A percentile compares a stretch with the other conserved stretches of the same genome.
phyloP scores from a whole-genome alignment of 1,284 basidiomycete genomes.

The Ganoderma boninense region DNA sequence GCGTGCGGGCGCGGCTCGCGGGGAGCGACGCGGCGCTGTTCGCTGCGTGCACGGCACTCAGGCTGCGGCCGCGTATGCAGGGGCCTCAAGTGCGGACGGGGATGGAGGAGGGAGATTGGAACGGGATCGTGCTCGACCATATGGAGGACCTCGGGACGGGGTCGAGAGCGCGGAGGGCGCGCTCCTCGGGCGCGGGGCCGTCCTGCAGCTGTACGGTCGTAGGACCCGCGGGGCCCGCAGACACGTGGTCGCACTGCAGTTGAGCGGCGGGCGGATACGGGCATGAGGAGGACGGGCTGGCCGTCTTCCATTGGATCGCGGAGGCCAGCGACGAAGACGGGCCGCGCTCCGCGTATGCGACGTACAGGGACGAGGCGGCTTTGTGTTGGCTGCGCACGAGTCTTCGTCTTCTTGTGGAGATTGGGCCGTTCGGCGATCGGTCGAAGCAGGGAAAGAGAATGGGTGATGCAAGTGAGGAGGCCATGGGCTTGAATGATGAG shows the following conservation, averaged over 20 bases:
- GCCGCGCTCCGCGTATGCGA: not conserved
- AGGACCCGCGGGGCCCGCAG: no score
- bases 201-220: no score
- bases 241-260: no score
- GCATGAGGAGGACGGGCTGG: no score
- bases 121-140: not conserved
- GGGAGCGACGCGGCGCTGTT: conserved; percentile 28
- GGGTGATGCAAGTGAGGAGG: no score
- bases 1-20: conserved; percentile 19
- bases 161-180: not conserved
- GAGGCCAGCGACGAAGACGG: no score
- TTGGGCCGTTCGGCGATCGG: not conserved
- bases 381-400: not conserved
- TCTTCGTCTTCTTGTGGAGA: not conserved
- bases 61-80: conserved; percentile 8
- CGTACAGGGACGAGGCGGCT: not conserved
- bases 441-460: no score
- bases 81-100: not conserved
- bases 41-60: conserved; percentile 11
- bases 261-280: no score
- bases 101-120: no score
- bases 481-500: no score
- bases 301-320: not conserved
- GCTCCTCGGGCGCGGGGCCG: not conserved
- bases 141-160: not conserved